Evolutionary conservation across 805 yeast genomes (phyloP), one percentile per base, ranked within the genome.

Genomic region (Maudiozyma saulgeensis): DNA sequence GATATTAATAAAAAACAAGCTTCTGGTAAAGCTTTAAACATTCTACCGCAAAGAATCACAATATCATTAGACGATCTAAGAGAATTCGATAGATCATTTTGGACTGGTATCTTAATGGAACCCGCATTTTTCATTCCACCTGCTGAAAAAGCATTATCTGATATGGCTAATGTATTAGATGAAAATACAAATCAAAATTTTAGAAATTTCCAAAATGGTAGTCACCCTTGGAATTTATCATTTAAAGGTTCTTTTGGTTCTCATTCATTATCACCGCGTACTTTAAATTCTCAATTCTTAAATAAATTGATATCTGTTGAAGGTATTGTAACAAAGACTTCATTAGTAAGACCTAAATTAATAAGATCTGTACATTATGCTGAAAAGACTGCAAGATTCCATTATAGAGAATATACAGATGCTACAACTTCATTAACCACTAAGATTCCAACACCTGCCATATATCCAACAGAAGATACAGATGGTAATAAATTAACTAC

Each of bases 311-410:
- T 93, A 42, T 82, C 95, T 1, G 74, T 93, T 23, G 97, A 93
- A 68, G 99, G 99, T 49, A 93, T 93, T 58, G 96, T 93, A 16
- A 91, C 98, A 1, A 76, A 93, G 54, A 90, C 96, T 31, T 89
- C 97, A 1, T 73, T 93, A 50, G 95, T 93, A 41, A 78, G 98
- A 53, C 99, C 99, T 37, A 91, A 91, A 65, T 78, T 91, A 48
- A 76, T 89, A 45, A 78, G 95, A 58, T 87, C 96, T 11, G 96
- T 93, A 28, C 98, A 91, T 69, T 91, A 86, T 65, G 88, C 95
- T 53, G 96, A 88, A 50, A 77, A 77, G 40, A 85, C 95, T 1
- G 83, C 84, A 23, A 77, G 84, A 53, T 90, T 90, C 66, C 90
- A 87, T 63, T 87, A 95, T 51, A 78, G 96, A 68, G 96, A 88